Evolutionary conservation across 108 stramenopile genomes (phyloP).

Genomic region (Parietichytrium sp.): DNA sequence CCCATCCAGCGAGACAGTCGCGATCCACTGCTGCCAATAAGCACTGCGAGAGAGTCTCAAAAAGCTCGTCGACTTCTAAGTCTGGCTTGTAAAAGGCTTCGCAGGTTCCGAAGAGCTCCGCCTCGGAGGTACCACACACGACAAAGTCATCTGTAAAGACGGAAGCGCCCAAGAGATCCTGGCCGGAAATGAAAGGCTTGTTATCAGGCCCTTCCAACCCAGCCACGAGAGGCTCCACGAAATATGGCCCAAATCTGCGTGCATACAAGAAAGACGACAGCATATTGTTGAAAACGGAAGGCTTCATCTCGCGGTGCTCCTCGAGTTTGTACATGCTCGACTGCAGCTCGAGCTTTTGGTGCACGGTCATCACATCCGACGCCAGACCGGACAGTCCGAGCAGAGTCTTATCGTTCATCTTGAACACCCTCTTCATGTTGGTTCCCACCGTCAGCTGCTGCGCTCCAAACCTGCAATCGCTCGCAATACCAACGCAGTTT

Average conservation of each 20-base stretch:
- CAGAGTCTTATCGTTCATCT: slow-evolving; percentile 81
- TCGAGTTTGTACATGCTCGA: slow-evolving; percentile 84
- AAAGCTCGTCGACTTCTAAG: slow-evolving; percentile 88
- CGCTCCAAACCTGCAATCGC: slow-evolving; percentile 86
- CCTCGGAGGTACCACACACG: slow-evolving; percentile 91
- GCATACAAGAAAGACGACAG: slow-evolving; percentile 86
- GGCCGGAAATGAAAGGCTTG: slow-evolving; percentile 83
- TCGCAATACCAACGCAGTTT: slow-evolving; percentile 94
- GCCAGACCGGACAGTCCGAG: slow-evolving; percentile 93
- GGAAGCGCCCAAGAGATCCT: slow-evolving; percentile 95
- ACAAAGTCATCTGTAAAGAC: slow-evolving; percentile 89
- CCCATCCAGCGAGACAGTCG: slow-evolving; percentile 96
- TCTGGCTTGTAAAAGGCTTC: slow-evolving; percentile 91
- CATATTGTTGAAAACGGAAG: slow-evolving; percentile 82
- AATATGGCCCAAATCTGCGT: slow-evolving; percentile 89
- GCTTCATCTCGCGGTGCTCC: slow-evolving; percentile 93
- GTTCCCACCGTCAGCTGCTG: slow-evolving; percentile 88
- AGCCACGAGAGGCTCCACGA: slow-evolving; percentile 92
- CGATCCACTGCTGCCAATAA: slow-evolving; percentile 90
- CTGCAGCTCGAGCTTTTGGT: slow-evolving; percentile 77
- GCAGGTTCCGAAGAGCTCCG: slow-evolving; percentile 97
- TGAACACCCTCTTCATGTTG: slow-evolving; percentile 90
- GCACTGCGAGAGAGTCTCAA: slow-evolving; percentile 94
- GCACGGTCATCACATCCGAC: slow-evolving; percentile 90
- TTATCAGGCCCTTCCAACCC: slow-evolving; percentile 76